Conservation (phyloP, 1,284 basidiomycete species). For the Takashimella koratensis region DNA sequence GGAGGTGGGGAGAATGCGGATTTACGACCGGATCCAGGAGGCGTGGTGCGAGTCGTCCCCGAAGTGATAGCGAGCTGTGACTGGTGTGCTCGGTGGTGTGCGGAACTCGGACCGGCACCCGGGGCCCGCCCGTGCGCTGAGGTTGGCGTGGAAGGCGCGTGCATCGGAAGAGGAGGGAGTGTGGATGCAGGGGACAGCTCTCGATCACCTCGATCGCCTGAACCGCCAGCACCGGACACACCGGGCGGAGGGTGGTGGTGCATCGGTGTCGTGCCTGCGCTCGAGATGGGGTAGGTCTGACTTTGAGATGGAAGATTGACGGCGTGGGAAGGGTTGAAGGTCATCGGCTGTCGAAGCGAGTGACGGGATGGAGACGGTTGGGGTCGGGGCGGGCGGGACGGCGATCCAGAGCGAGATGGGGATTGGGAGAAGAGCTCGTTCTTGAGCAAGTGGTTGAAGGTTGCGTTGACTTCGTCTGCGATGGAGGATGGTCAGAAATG, state of each 20-base stretch:
- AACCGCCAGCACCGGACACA: constrained; percentile 16
- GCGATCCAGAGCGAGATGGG: constrained; percentile 22
- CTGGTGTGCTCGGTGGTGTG: constrained; percentile 43
- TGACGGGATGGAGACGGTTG: constrained; percentile 24
- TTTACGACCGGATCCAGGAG: constrained; percentile 27
- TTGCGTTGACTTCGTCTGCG: constrained; percentile 54
- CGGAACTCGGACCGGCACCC: constrained; percentile 38
- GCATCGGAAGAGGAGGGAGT: constrained; percentile 42
- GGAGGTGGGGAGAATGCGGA: constrained; percentile 38
- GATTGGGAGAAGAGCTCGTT: constrained; percentile 52
- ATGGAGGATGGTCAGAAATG: constrained; percentile 1
- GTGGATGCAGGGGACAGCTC: constrained; percentile 41
- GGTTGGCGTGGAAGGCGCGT: constrained; percentile 43
- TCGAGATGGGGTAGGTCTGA: constrained; percentile 23
- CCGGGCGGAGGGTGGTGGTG: constrained; percentile 45
- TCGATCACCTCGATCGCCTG: constrained; percentile 27
- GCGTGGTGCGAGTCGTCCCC: constrained; percentile 18
- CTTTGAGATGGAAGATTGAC: constrained; percentile 24
- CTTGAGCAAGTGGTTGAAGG: constrained; percentile 54
- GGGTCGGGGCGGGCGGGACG: constrained; percentile 19
- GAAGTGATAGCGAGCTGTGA: constrained; percentile 41
- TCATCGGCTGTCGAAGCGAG: constrained; percentile 29
- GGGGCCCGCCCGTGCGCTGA: constrained; percentile 39
- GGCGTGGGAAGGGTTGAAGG: constrained; percentile 31
- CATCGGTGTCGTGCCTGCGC: constrained; percentile 39